These are phyloP conservation scores for Kodamaea leandrae DNA, from an alignment of 805 yeast species.

Conservation along the genomic window DNA sequence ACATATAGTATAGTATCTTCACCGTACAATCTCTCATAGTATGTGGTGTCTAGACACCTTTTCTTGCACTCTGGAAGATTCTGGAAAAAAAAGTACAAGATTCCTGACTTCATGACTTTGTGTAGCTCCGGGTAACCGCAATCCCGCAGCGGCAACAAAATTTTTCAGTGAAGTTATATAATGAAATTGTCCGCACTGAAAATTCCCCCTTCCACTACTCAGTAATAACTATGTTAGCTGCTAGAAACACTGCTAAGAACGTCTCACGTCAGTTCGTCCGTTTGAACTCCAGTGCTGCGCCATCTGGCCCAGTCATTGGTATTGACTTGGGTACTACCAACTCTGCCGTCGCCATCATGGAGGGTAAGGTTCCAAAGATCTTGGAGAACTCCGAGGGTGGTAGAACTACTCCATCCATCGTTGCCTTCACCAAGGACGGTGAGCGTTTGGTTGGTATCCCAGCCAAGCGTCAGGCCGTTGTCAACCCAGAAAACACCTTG, in stretches of 20 bases:
- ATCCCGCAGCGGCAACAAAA: conserved; percentile 4
- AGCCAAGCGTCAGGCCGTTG: conserved; percentile 95
- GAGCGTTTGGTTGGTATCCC: conserved; percentile 92
- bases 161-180: conserved; percentile 8
- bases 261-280: conserved; percentile 36
- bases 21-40: too few relatives aligned
- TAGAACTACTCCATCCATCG: conserved; percentile 85
- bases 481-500: conserved; percentile 89
- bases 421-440: conserved; percentile 89
- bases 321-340: conserved; percentile 87
- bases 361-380: conserved; percentile 72
- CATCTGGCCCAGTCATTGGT: conserved; percentile 66
- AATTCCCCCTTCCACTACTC: too few relatives aligned
- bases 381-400: conserved; percentile 70
- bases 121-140: conserved; percentile 8
- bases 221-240: conserved; percentile 35
- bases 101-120: too few relatives aligned
- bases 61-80: conserved; percentile 7
- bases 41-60: too few relatives aligned
- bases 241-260: conserved; percentile 39
- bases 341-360: conserved; percentile 85
- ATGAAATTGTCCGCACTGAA: conserved; percentile 14
- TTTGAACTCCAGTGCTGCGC: conserved; percentile 32
- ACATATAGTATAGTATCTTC: too few relatives aligned
- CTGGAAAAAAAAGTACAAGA: too few relatives aligned